Base-by-base conservation (phyloP, 441 rosid species). In the Adansonia grandidieri region DNA sequence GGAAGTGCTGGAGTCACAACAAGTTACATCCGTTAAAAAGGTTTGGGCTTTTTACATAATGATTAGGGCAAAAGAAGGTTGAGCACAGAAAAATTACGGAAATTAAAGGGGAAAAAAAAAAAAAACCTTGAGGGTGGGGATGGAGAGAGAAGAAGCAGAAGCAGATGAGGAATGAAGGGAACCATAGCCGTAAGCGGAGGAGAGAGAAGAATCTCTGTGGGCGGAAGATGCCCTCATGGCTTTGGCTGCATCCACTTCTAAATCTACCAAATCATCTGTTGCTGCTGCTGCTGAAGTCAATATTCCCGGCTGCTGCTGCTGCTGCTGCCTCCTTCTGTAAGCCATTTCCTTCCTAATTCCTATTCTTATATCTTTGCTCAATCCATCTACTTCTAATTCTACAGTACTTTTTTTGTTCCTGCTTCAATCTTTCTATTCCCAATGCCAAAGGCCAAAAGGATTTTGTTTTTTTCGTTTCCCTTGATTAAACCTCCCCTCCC, bases 171-270 rank as follows among this genome's bases (percentile, higher is more conserved):
- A 73, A 57, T 57, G 57, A 87, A 81, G 84, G 45, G 79, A 57
- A 71, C 66, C 79, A 78, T 54, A 92, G 61, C 74, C 74, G 22
- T 71, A 94, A 74, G 97, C 98, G 66, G 98, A 91, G 66, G 97
- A 94, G 74, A 94, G 93, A 71, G 98, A 91, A 44, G 97, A 92
- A 80, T 90, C 97, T 70, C 89, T 86, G 62, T 83, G 85, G 4
- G 98, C 95, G 15, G 98, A 94, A 50, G 98, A 92, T 37, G 94
- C 97, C 82, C 90, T 79, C 5, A 94, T 92, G 44, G 98, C 98
- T 85, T 86, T 91, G 15, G 96, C 92, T 20, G 94, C 96, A 45
- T 37, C 47, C 19, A 61, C 69, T 47, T 79, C 84, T 37, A 77
- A 74, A 44, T 60, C 82, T 6, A 40, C 47, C 47, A 51, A 75